These are phyloP conservation scores for Botryobasidium botryosum DNA, from an alignment of 768 basidiomycete species.

Conservation along the genomic window DNA sequence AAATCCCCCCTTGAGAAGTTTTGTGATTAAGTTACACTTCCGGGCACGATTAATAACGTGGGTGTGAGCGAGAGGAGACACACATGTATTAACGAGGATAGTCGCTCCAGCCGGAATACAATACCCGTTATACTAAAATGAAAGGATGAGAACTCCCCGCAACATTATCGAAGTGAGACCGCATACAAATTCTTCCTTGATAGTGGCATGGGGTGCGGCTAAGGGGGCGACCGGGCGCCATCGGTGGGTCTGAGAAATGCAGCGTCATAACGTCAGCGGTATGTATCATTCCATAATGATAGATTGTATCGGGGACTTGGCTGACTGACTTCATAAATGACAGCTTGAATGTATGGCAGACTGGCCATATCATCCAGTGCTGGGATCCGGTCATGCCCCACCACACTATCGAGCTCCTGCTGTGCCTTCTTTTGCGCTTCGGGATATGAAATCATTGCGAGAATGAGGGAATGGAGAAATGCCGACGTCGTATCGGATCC, in stretches of 20 bases:
- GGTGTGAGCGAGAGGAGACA: background rate
- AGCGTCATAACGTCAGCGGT: too few species aligned
- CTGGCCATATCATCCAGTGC: slow-evolving; percentile 1
- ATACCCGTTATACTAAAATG: slow-evolving; percentile 12
- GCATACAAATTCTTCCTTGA: slow-evolving; percentile 9
- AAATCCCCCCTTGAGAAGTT: slow-evolving; percentile 19
- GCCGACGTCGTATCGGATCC: too few species aligned
- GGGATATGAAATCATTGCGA: slow-evolving; percentile 8
- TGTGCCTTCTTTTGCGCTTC: slow-evolving; percentile 7
- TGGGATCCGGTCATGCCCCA: slow-evolving; percentile 7
- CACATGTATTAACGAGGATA: slow-evolving; percentile 18
- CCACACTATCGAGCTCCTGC: slow-evolving; percentile 7
- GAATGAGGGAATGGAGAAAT: slow-evolving; percentile 3
- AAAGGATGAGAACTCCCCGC: background rate
- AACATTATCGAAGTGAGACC: too few species aligned
- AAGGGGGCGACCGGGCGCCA: background rate
- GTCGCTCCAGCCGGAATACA: slow-evolving; percentile 15
- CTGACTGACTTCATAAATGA: background rate
- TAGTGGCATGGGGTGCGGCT: slow-evolving; percentile 2
- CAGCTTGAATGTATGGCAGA: background rate
- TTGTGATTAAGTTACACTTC: too few species aligned
- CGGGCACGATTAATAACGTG: background rate
- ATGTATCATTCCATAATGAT: background rate
- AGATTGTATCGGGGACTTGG: too few species aligned
- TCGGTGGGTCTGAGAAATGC: background rate